Base-by-base conservation (phyloP, 192 early-diverging fungal genomes). In the Chytriomyces sp. region DNA sequence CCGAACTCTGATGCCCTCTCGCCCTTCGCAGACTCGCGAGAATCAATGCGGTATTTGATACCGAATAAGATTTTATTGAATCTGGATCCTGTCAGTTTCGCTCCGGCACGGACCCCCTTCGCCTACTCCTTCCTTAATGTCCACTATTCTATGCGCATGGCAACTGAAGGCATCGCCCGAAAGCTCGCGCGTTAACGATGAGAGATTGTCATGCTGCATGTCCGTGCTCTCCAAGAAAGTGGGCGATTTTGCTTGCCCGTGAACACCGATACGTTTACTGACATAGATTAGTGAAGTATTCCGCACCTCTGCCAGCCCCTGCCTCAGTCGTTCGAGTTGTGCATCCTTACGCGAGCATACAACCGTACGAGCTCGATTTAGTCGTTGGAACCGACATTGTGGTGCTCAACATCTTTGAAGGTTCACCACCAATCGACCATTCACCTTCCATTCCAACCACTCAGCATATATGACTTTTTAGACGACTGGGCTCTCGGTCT, bases 401-500 rank as follows among this genome's bases (percentile, higher is more conserved):
- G 26, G 34, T 81, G 66, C 26, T 81, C 7, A 37, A 44, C 37
- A 52, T 55, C 12, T 81, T 79, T 69, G 80, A 81, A 54, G 60
- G 60, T 62, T n/a, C n/a, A n/a, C n/a, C n/a, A n/a, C n/a, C n/a
- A n/a, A n/a, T n/a, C n/a, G n/a, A n/a, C n/a, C n/a, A n/a, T n/a
- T n/a, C n/a, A n/a, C n/a, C n/a, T n/a, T n/a, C n/a, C n/a, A n/a
- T n/a, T n/a, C n/a, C n/a, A n/a, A n/a, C n/a, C n/a, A n/a, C n/a
- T n/a, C n/a, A n/a, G n/a, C n/a, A n/a, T n/a, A n/a, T n/a, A n/a
- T n/a, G n/a, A 25, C 37, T 52, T 59, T 28, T 80, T 64, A 39
- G 78, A 80, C 57, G 78, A 74, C 39, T 80, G 78, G 78, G 77
- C 36, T 17, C 44, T 78, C 34, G 65, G 77, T 25, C 17, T 74